Evolutionary conservation across 2,329 filamentous ascomycete genomes (phyloP).

Genomic region (Penicillium sp.): DNA sequence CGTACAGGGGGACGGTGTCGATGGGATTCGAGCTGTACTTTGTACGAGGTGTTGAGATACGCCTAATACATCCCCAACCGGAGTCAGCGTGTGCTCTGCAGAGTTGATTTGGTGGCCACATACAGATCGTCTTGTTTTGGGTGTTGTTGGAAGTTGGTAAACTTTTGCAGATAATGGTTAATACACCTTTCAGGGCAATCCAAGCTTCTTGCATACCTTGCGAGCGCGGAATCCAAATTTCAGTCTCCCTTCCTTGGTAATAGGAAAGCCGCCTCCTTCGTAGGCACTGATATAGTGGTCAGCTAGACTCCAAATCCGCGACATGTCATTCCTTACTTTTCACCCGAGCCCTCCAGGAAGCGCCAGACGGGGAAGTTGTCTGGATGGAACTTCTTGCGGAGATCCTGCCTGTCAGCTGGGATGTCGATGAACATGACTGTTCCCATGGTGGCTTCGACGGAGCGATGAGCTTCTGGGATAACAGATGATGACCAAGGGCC

Average conservation of each 20-base stretch:
- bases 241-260: not conserved
- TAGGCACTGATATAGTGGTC: not conserved
- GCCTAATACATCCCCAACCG: not conserved
- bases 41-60: not conserved
- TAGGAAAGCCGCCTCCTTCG: not conserved
- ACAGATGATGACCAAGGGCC: constrained; percentile 4
- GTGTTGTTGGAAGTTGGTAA: not conserved
- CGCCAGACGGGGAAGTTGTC: not conserved
- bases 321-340: not conserved
- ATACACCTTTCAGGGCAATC: not conserved
- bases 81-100: not conserved
- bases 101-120: not conserved
- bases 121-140: not conserved
- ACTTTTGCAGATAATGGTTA: not conserved
- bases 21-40: not conserved
- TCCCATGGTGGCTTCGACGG: constrained; percentile 40
- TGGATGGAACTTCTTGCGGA: not conserved
- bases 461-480: constrained; percentile 24
- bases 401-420: constrained; percentile 21
- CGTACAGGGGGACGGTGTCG: not conserved
- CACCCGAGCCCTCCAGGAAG: not conserved
- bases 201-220: not conserved
- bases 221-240: not conserved
- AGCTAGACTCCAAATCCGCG: not conserved
- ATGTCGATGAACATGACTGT: constrained; percentile 32